Conservation (phyloP, 2,329 filamentous ascomycete genomes). For the Exophiala dermatitidis region DNA sequence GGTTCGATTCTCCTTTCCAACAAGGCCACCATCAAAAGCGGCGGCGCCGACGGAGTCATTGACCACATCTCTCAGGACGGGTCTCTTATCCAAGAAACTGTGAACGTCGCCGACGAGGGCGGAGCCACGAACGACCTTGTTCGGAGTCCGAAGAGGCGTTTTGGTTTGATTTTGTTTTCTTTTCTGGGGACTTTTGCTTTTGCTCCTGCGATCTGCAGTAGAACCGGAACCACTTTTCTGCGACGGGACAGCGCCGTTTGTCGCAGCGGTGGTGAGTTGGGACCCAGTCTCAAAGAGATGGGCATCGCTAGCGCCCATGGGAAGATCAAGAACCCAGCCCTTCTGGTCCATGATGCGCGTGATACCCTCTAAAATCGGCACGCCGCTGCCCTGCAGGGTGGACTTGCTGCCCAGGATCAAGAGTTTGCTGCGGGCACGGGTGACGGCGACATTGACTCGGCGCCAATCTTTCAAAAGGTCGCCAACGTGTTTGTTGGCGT, state of each 20-base stretch:
- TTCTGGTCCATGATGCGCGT: constrained; percentile 68
- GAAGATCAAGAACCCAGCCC: constrained; percentile 74
- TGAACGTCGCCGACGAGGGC: constrained; percentile 32
- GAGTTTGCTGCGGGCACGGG: constrained; percentile 83
- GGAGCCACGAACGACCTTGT: constrained; percentile 53
- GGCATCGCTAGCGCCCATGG: constrained; percentile 53
- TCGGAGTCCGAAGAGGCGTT: constrained; percentile 38
- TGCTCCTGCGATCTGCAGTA: constrained; percentile 22
- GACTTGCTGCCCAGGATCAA: constrained; percentile 75
- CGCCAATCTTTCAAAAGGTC: constrained; percentile 88
- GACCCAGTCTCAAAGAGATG: constrained; percentile 58
- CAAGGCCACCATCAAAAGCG: constrained; percentile 47
- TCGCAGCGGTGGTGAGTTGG: constrained; percentile 17
- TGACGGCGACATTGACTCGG: constrained; percentile 91
- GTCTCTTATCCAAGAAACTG: constrained; percentile 57
- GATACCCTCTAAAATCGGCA: constrained; percentile 71
- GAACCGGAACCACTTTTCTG: constrained; percentile 14
- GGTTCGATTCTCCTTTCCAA: constrained; percentile 23
- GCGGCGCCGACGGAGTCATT: constrained; percentile 50
- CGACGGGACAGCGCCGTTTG: too few relatives aligned
- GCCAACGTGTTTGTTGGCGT: constrained; percentile 74
- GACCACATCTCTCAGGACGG: constrained; percentile 67
- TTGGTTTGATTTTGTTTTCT: constrained; percentile 11
- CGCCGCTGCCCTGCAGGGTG: constrained; percentile 58
- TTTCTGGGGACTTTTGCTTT: constrained; percentile 28